A percentile compares a stretch with the other conserved stretches of the same genome.
Conservation (phyloP, 169 alveolate genomes). For the Miamiensis avidus region DNA sequence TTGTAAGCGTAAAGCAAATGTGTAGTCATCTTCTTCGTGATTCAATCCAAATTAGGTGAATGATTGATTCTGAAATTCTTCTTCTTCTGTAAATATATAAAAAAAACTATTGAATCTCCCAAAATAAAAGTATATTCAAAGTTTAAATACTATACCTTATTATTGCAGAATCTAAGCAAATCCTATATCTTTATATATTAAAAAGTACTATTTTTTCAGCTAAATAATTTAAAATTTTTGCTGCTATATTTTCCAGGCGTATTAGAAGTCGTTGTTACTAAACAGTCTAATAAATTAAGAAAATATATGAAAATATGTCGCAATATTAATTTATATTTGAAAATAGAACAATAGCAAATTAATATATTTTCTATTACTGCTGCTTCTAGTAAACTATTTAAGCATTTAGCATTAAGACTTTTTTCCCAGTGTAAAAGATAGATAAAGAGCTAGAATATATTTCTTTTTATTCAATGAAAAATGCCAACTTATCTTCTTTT, state of each 20-base stretch:
- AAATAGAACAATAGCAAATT: not conserved
- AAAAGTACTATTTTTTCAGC: too few species aligned
- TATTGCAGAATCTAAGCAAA: not conserved
- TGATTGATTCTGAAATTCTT: too few species aligned
- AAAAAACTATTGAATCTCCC: too few species aligned
- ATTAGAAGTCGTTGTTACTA: not conserved
- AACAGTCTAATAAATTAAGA: not conserved
- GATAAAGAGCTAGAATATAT: not conserved
- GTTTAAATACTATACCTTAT: not conserved
- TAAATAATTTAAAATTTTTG: too few species aligned
- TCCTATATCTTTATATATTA: not conserved
- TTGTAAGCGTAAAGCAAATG: not conserved
- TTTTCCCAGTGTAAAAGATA: not conserved
- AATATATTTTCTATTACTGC: not conserved
- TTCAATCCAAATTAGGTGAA: too few species aligned
- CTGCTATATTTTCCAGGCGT: not conserved
- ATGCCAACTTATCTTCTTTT: not conserved
- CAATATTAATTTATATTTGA: too few species aligned
- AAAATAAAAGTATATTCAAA: too few species aligned
- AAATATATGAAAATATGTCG: too few species aligned
- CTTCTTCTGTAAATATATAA: too few species aligned
- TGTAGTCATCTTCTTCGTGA: not conserved
- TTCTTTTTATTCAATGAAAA: too few species aligned
- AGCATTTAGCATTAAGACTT: not conserved
- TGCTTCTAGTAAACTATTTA: not conserved